Base-by-base conservation (phyloP, 805 yeast species). In the Cyberlindnera euphorbiae region DNA sequence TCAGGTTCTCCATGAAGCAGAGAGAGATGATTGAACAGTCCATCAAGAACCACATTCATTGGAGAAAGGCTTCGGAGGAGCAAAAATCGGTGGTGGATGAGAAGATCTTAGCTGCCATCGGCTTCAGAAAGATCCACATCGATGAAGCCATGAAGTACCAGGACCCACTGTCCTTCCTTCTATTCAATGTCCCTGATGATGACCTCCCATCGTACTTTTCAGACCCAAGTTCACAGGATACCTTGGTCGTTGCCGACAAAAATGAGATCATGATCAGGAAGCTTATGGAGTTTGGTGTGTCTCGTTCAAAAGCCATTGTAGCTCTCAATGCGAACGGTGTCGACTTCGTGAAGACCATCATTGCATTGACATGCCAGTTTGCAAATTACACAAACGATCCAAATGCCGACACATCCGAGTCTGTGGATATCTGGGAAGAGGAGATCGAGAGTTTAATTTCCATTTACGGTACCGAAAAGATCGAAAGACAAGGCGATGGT, bases 171-270 rank as follows among this genome's bases (percentile, higher is more conserved):
- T 64, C 70, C 0, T 66, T 62, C 65, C 69, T 90, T 14, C 60
- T 90, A 9, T 79, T 89, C 46, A 93, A 90, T 52, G 75, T 90
- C 4, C 97, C 97, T 0, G 97, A 93, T 45, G 97, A 89, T 53
- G 98, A 90, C 51, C 63, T 90, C 22, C 98, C 98, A 0, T 47
- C 61, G 0, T 63, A 67, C 31, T 83, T 83, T 50, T 14, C 47
- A 4, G 67, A 71, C 13, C 77, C 79, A 42, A 62, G 74, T 27
- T 68, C 70, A 16, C 69, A 69, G 30, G 87, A 79, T 47, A 65
- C 81, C 0, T 35, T 54, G 17, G 49, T 49, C 1, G 35, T 54
- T 15, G 73, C 71, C 32, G 71, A 78, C 17, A 68, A 72, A 35
- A 64, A 82, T 28, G 82, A 73, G 42, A 60, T 71, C 23, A 62